Evolutionary conservation across 176 grass and related monocot species (phyloP).

Genomic region (Ananas comosus): DNA sequence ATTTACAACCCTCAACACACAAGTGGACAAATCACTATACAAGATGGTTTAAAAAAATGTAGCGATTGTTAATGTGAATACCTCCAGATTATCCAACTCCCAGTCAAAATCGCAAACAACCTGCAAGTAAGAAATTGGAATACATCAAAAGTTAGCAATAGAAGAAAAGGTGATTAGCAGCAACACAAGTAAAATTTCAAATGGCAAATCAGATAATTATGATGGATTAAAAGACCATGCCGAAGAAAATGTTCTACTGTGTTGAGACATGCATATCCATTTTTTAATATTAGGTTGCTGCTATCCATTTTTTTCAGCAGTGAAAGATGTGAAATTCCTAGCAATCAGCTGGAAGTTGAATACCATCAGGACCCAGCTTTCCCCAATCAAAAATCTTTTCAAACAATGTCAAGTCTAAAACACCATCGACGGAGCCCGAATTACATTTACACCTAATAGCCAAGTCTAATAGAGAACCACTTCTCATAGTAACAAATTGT

Average conservation of each 20-base stretch:
- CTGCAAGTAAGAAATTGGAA: slow-evolving; percentile 39
- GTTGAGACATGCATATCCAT: too few relatives aligned
- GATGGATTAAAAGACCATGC: neutral
- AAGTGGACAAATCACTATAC: too few relatives aligned
- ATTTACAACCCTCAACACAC: neutral
- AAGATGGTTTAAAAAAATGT: neutral
- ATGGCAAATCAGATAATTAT: neutral
- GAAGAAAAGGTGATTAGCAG: neutral
- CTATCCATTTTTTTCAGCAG: too few relatives aligned
- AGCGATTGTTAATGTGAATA: slow-evolving; percentile 17
- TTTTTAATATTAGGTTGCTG: too few relatives aligned
- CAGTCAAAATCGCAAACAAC: slow-evolving; percentile 80
- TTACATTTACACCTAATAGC: neutral
- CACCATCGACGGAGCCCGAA: neutral
- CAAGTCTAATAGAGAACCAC: neutral
- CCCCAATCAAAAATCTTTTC: too few relatives aligned
- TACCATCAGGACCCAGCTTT: too few relatives aligned
- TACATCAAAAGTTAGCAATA: neutral
- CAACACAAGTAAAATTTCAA: neutral
- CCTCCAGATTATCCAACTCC: slow-evolving; percentile 76
- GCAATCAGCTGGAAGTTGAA: too few relatives aligned
- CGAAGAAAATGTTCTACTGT: too few relatives aligned
- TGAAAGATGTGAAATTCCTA: too few relatives aligned
- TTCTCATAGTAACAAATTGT: neutral
- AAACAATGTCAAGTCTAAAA: neutral